A percentile compares a stretch with the other conserved stretches of the same genome.
Conservation (phyloP, 1,284 basidiomycete species). For the Tilletiaria anomala region DNA sequence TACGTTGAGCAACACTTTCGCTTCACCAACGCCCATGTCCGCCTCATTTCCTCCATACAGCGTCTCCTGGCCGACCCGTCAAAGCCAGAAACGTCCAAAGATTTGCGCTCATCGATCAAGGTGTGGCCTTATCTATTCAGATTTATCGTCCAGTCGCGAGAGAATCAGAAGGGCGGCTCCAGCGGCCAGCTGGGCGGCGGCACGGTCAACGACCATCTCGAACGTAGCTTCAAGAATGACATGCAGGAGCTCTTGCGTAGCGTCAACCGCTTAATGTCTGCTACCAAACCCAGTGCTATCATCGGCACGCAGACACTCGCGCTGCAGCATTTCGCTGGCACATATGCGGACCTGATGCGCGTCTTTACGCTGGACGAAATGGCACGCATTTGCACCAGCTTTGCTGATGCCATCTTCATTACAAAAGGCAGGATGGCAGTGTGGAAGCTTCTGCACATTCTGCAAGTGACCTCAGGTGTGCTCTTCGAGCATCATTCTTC, state of each 20-base stretch:
- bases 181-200: slow-evolving; percentile 48
- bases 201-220: slow-evolving; percentile 69
- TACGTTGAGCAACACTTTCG: slow-evolving; percentile 80
- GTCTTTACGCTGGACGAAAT: slow-evolving; percentile 28
- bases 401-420: slow-evolving; percentile 66
- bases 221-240: slow-evolving; percentile 61
- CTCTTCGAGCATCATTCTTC: slow-evolving; percentile 70
- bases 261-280: slow-evolving; percentile 78
- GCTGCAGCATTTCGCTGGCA: slow-evolving; percentile 82
- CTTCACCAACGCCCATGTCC: slow-evolving; percentile 28
- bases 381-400: slow-evolving; percentile 52
- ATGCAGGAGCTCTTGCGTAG: slow-evolving; percentile 51
- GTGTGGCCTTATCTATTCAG: slow-evolving; percentile 95
- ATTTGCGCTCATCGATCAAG: slow-evolving; percentile 73
- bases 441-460: slow-evolving; percentile 84
- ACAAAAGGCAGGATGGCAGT: slow-evolving; percentile 72
- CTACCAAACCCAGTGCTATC: slow-evolving; percentile 60
- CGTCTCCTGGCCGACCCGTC: slow-evolving; percentile 61
- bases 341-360: slow-evolving; percentile 60
- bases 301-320: slow-evolving; percentile 72
- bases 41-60: slow-evolving; percentile 54
- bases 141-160: slow-evolving; percentile 73
- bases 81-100: slow-evolving; percentile 57
- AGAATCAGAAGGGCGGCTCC: slow-evolving; percentile 59
- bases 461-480: slow-evolving; percentile 75